Evolutionary conservation across 805 yeast genomes (phyloP), one percentile per base, ranked within the genome.

Genomic region (Lipomyces spencermartinsiae): DNA sequence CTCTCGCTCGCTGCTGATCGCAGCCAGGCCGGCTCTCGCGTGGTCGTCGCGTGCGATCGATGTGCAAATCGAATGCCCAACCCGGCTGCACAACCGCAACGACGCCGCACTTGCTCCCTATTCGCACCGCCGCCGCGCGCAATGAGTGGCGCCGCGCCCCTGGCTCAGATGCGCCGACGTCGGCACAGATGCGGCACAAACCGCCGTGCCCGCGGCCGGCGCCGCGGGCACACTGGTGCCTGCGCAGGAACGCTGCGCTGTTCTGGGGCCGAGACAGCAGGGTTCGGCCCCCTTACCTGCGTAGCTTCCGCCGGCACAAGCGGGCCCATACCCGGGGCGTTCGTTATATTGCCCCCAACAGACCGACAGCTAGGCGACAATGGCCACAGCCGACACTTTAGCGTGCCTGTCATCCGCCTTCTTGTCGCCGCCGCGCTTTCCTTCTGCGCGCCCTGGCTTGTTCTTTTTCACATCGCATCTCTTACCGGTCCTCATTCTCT

Each of bases 351-450:
- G 5, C 25, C 29, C 54, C 54, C 10, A n/a, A 49, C 8, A n/a
- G 19, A 19, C 22, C 54, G 14, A 4, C 29, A 49, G 10, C 29
- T 25, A 25, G 29, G 29, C 29, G 29, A 25, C 29, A 1, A 25
- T 25, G 3, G 29, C 29, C 29, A 25, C 29, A 25, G 29, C 29
- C 29, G 29, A 25, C 16, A 49, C 10, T 5, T n/a, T 49, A 22
- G 54, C 54, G 22, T n/a, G 22, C 54, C 34, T 53, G 56, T 25
- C 34, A 25, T 31, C 56, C 22, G 56, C 53, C 35, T 35, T 16
- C 43, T 53, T 19, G 56, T 54, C 62, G 55, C 39, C 25, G 19
- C 60, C 49, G 51, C 25, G 19, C 60, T 25, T 29, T n/a, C 54
- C 10, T 10, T 49, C 54, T 19, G 29, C 22, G 29, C 29, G 54